Conservation (phyloP, 306 rosid genomes). For the Vigna hirtella region DNA sequence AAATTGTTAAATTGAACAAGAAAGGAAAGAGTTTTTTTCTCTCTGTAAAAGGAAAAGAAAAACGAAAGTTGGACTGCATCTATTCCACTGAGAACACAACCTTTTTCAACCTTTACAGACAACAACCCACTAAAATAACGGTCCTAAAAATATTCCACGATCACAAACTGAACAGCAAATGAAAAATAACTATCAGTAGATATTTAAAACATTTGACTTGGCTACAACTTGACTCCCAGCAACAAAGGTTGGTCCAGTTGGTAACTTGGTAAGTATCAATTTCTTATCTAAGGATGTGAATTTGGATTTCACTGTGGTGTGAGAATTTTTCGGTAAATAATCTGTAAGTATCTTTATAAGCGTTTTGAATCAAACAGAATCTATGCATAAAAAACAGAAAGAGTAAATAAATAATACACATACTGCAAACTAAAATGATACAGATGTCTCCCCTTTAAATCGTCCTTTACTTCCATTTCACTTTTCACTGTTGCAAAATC, state of each 20-base stretch:
- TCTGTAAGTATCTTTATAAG: no score
- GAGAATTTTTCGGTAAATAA: no score
- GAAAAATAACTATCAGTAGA: background rate
- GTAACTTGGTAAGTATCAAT: no score
- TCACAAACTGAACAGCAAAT: background rate
- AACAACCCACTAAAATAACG: background rate
- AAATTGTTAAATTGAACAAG: background rate
- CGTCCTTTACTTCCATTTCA: constrained; percentile 34
- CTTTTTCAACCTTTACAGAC: background rate
- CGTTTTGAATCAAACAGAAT: background rate
- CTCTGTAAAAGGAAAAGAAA: background rate
- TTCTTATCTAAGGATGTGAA: no score
- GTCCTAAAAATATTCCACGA: background rate
- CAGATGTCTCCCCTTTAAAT: constrained; percentile 27
- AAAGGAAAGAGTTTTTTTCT: background rate
- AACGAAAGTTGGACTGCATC: background rate
- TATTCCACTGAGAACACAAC: background rate
- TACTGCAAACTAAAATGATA: constrained; percentile 8
- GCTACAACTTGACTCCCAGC: no score
- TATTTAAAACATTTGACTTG: no score
- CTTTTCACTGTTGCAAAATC: constrained; percentile 22
- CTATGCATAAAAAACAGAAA: background rate
- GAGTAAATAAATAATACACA: no score
- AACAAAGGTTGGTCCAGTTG: no score
- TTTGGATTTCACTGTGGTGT: no score